Evolutionary conservation across 345 rosid species (phyloP), one percentile per base, ranked within the genome.

Genomic region (Pugionium dolabratum): DNA sequence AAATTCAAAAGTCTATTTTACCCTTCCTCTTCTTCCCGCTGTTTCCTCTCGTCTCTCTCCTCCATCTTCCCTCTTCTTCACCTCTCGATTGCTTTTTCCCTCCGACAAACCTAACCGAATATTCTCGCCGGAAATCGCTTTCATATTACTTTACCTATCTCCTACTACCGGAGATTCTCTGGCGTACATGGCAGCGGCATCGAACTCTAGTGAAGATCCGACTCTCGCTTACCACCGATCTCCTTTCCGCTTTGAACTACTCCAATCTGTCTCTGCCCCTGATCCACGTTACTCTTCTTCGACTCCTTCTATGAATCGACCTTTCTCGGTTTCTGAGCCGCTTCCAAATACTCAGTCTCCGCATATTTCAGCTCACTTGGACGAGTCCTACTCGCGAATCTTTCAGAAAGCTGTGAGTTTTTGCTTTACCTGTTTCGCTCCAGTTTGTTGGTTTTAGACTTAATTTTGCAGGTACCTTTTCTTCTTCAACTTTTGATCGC

Each of bases 141-240:
- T 35, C 5, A 7, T 54, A 6, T 36, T 2, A 40, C 3, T 9
- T 40, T n/a, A n/a, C n/a, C 44, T 40, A 10, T 40, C 9, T n/a
- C 44, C 4, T 18, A 5, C 7, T 1, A 7, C 40, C 40, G 4
- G 40, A 36, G 4, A 1, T 18, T 18, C 18, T 18, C 18, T 18
- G 18, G 18, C 18, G 18, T 18, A 18, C 4, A 40, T 40, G 77
- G 77, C 72, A 6, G 54, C 75, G n/a, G 80, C 81, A 82, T 73
- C 83, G 18, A 72, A 78, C 58, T 55, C 83, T 34, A 79, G 76
- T 9, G 74, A 77, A 73, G 85, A 81, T 80, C 87, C 75, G 51
- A 66, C 32, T 64, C 73, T 53, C 33, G 50, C 64, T 18, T 45
- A 77, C 6, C 71, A 66, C n/a, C 74, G 75, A 4, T 62, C 87